phyloP scores from a whole-genome alignment of 768 basidiomycete genomes.

The Macrocybe gigantea region DNA sequence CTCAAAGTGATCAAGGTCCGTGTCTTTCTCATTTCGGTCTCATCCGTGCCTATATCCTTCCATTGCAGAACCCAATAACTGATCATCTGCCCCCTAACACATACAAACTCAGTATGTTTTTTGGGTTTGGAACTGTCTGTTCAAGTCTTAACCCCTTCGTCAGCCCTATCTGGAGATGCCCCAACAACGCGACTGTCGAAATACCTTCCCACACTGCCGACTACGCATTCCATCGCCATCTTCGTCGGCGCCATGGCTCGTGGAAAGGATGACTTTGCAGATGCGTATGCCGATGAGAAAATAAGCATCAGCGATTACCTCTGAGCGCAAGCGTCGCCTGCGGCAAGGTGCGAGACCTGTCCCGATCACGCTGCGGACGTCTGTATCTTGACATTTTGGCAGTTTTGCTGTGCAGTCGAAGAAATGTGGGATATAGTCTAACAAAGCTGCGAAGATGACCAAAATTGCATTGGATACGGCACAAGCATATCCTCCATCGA shows the following conservation, averaged over 20 bases:
- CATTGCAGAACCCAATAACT: constrained; percentile 76
- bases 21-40: background rate
- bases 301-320: constrained; percentile 93
- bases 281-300: constrained; percentile 91
- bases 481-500: constrained; percentile 23
- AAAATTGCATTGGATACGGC: constrained; percentile 3
- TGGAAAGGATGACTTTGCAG: constrained; percentile 95
- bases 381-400: constrained; percentile 1
- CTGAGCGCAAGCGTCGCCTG: constrained; percentile 93
- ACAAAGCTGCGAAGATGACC: constrained; percentile 10
- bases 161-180: constrained; percentile 91
- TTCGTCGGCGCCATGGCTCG: constrained; percentile 99
- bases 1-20: constrained; percentile 93
- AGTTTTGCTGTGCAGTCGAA: constrained; percentile 91
- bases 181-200: constrained; percentile 73
- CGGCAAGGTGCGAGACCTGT: constrained; percentile 69
- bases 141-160: constrained; percentile 1
- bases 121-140: background rate
- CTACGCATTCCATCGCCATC: constrained; percentile 86
- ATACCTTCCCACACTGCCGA: constrained; percentile 81
- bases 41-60: constrained; percentile 1
- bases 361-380: background rate
- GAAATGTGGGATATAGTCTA: constrained; percentile 93
- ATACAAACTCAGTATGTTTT: constrained; percentile 81
- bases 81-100: constrained; percentile 96